Percentiles rank a stretch among this genome's conserved stretches.
phyloP scores from a whole-genome alignment of 1,284 basidiomycete genomes.

The Golubevia pallescens region DNA sequence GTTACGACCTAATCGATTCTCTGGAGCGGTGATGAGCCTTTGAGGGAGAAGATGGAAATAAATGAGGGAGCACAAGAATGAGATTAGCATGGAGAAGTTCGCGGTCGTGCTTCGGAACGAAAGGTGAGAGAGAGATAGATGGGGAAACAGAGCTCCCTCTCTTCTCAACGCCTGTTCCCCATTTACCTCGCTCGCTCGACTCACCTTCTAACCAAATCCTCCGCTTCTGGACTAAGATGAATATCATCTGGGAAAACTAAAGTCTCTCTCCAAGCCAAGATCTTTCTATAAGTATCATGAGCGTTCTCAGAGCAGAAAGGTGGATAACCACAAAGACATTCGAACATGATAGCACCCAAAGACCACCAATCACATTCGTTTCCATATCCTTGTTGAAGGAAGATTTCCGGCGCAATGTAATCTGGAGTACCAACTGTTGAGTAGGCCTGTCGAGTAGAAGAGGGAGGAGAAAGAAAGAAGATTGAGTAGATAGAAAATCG shows the following conservation, averaged over 20 bases:
- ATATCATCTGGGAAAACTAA: conserved; percentile 91
- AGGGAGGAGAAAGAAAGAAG: conserved; percentile 1
- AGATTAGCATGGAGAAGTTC: too few species aligned
- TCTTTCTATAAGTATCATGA: conserved; percentile 98
- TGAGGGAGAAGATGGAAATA: too few species aligned
- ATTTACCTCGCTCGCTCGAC: conserved; percentile 10
- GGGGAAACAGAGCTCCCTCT: too few species aligned
- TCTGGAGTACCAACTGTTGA: conserved; percentile 98
- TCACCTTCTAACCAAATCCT: conserved; percentile 83
- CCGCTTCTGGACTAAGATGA: conserved; percentile 87
- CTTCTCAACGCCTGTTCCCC: not conserved
- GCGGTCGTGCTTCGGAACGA: too few species aligned
- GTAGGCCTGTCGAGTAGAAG: conserved; percentile 86
- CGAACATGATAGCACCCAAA: conserved; percentile 90
- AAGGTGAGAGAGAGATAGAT: too few species aligned
- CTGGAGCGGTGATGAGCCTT: conserved; percentile 83
- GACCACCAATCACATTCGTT: conserved; percentile 97
- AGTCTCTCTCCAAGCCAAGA: conserved; percentile 92
- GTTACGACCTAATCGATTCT: conserved; percentile 73
- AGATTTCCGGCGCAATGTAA: conserved; percentile 99
- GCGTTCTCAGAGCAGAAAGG: conserved; percentile 90
- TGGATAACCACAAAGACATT: conserved; percentile 80
- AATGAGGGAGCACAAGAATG: too few species aligned
- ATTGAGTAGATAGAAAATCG: not conserved
- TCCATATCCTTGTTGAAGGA: conserved; percentile 94